Evolutionary conservation across 331 rosid species (phyloP).

Genomic region (Acacia pycnantha): DNA sequence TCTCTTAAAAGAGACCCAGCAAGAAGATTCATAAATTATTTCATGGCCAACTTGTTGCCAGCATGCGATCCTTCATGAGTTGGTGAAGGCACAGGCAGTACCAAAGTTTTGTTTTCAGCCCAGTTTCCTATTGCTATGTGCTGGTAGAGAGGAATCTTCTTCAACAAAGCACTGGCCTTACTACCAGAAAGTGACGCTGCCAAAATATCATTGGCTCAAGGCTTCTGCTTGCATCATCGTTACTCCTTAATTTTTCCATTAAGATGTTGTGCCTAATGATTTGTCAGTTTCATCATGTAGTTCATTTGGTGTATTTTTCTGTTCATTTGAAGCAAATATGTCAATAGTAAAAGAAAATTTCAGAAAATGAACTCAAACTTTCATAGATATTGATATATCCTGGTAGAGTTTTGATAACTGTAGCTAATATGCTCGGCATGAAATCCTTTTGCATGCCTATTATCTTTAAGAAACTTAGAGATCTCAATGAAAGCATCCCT

Average conservation of each 20-base stretch:
- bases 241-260: slow-evolving; percentile 52
- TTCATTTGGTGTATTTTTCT: slow-evolving; percentile 49
- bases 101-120: background rate
- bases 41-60: background rate
- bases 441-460: slow-evolving; percentile 68
- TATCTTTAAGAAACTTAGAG: slow-evolving; percentile 52
- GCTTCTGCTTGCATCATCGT: slow-evolving; percentile 98
- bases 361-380: slow-evolving; percentile 77
- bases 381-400: slow-evolving; percentile 52
- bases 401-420: slow-evolving; percentile 55
- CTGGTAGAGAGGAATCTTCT: slow-evolving; percentile 48
- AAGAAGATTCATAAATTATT: background rate
- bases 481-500: slow-evolving; percentile 24
- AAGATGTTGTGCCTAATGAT: slow-evolving; percentile 80
- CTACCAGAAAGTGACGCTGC: slow-evolving; percentile 87
- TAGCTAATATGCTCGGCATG: slow-evolving; percentile 68
- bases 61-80: background rate
- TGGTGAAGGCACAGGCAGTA: background rate
- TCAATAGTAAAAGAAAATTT: slow-evolving; percentile 59
- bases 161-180: slow-evolving; percentile 73
- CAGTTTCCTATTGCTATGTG: background rate
- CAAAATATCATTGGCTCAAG: slow-evolving; percentile 87
- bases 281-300: slow-evolving; percentile 52
- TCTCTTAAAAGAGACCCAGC: background rate
- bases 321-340: slow-evolving; percentile 47